These are phyloP conservation scores for Castanea sativa DNA, from an alignment of 306 rosid species.

Conservation along the genomic window DNA sequence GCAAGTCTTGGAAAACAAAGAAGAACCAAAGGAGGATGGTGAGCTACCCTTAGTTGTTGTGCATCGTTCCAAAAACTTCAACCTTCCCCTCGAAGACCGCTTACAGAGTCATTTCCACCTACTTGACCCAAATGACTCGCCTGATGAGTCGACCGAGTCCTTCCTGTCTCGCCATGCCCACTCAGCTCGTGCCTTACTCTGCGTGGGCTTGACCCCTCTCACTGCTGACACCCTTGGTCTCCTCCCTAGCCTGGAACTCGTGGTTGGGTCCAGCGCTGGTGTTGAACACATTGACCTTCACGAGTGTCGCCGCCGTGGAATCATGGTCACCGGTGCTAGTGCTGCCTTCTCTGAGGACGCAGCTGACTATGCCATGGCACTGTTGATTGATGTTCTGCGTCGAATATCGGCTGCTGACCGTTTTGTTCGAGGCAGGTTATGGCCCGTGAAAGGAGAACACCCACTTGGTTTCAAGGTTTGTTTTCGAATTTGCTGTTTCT, in stretches of 20 bases:
- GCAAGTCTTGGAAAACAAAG: no score
- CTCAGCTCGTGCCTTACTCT: not conserved
- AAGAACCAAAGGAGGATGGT: no score
- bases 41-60: no score
- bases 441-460: conserved; percentile 9
- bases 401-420: conserved; percentile 4
- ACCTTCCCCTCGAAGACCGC: not conserved
- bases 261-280: not conserved
- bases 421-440: conserved; percentile 2
- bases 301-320: conserved; percentile 12
- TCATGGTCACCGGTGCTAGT: conserved; percentile 13
- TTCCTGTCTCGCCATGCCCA: conserved; percentile 2
- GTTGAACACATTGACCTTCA: conserved; percentile 5
- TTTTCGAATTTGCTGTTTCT: not conserved
- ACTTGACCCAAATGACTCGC: not conserved
- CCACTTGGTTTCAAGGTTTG: conserved; percentile 11
- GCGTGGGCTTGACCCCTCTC: not conserved
- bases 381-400: conserved; percentile 14
- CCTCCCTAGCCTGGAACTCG: conserved; percentile 15
- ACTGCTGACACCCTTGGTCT: not conserved
- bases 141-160: not conserved
- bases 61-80: no score
- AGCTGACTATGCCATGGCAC: conserved; percentile 18
- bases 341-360: not conserved
- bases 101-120: not conserved